A percentile compares a stretch with the other conserved stretches of the same genome.
Evolutionary conservation across 1,284 basidiomycete genomes (phyloP).

Genomic region (Ustilago bromivora): DNA sequence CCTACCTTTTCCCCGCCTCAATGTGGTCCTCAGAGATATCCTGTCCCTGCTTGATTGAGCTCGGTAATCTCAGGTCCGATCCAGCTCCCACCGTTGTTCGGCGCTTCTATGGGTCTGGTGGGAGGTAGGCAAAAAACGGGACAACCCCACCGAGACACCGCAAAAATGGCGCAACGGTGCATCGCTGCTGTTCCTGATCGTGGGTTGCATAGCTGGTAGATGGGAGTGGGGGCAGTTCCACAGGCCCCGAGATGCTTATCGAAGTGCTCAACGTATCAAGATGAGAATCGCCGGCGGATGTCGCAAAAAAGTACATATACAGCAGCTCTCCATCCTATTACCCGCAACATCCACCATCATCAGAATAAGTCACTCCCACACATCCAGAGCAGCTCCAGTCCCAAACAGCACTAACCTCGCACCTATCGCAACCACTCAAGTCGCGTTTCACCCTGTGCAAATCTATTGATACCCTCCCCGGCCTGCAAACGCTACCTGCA

Average conservation of each 20-base stretch:
- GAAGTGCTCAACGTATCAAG: neutral
- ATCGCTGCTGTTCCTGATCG: neutral
- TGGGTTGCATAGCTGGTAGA: neutral
- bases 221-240: neutral
- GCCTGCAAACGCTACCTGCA: neutral
- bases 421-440: neutral
- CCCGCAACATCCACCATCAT: neutral
- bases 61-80: neutral
- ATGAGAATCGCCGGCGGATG: neutral
- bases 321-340: neutral
- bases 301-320: neutral
- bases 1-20: slow-evolving; percentile 3
- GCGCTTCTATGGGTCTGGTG: neutral
- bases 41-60: neutral
- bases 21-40: neutral
- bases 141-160: neutral
- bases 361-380: neutral
- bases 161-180: neutral
- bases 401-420: neutral
- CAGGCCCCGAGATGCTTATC: neutral
- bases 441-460: neutral
- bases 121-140: neutral
- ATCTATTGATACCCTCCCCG: neutral
- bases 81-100: slow-evolving; percentile 1
- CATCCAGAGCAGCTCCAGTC: neutral